Percentiles rank a stretch among this genome's conserved stretches.
phyloP scores from a whole-genome alignment of 169 alveolate species.

The Plasmodium vivax region DNA sequence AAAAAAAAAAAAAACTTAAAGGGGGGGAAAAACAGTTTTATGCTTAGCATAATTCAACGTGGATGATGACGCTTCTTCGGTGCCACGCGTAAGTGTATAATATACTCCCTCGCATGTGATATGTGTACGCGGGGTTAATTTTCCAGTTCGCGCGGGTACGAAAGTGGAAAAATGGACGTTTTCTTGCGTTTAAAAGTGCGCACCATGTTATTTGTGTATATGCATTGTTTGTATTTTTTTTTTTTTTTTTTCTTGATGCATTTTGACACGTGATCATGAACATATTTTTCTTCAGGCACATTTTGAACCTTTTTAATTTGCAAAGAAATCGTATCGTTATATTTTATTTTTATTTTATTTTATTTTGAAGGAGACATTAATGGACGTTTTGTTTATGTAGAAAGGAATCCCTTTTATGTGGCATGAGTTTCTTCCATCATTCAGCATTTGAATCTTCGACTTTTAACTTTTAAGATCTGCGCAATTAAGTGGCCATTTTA shows the following conservation, averaged over 20 bases:
- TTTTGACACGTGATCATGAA: neutral
- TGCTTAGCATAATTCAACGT: neutral
- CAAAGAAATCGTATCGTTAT: neutral
- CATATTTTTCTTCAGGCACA: neutral
- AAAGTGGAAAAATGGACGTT: neutral
- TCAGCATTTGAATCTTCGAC: neutral
- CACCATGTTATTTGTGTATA: neutral
- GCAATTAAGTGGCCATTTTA: neutral
- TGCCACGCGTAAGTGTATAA: neutral
- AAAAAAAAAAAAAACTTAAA: neutral
- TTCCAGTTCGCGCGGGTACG: neutral
- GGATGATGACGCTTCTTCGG: neutral
- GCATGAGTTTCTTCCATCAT: neutral
- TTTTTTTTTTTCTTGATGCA: neutral
- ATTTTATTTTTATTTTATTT: neutral
- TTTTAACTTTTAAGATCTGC: neutral
- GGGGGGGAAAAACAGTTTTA: neutral
- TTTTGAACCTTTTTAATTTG: neutral
- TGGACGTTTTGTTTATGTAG: neutral
- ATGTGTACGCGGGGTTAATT: neutral
- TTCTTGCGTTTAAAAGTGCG: neutral
- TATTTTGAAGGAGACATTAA: neutral
- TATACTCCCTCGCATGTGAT: neutral
- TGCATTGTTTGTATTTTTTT: neutral
- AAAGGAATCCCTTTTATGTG: neutral